A percentile compares a stretch with the other conserved stretches of the same genome.
Evolutionary conservation across 2,329 filamentous ascomycete species (phyloP).

Genomic region (Penicillium sp.): DNA sequence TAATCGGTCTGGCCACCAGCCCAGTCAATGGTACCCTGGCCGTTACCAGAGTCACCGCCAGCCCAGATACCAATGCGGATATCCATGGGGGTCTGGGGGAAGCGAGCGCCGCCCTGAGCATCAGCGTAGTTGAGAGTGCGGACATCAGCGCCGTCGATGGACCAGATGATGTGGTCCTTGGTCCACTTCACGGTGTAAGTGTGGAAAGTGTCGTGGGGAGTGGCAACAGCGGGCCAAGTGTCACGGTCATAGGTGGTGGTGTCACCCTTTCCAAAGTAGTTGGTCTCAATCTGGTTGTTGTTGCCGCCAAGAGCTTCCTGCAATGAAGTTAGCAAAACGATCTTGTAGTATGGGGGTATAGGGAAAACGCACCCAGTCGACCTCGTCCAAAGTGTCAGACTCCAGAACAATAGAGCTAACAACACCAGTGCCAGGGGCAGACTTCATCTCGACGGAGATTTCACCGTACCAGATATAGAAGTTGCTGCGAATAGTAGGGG

Average conservation of each 20-base stretch:
- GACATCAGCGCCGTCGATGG: constrained; percentile 62
- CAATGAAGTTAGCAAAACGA: constrained; percentile 57
- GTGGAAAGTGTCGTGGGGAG: constrained; percentile 55
- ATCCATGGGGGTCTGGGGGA: constrained; percentile 74
- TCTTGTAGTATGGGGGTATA: background rate
- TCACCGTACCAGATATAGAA: constrained; percentile 99
- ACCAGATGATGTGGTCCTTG: constrained; percentile 64
- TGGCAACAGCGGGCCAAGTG: constrained; percentile 67
- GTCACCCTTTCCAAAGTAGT: constrained; percentile 95
- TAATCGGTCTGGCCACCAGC: constrained; percentile 72
- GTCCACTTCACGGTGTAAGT: constrained; percentile 66
- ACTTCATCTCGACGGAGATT: constrained; percentile 81
- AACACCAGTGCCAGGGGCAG: constrained; percentile 83
- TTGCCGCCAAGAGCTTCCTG: constrained; percentile 43
- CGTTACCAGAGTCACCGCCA: constrained; percentile 56
- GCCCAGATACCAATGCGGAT: constrained; percentile 71
- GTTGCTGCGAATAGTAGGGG: constrained; percentile 80
- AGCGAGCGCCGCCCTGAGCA: constrained; percentile 60
- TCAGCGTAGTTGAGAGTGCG: constrained; percentile 64
- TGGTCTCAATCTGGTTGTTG: constrained; percentile 64
- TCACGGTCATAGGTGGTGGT: constrained; percentile 79
- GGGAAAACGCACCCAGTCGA: constrained; percentile 90
- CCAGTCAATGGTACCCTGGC: constrained; percentile 62
- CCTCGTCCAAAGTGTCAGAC: constrained; percentile 93
- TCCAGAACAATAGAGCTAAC: constrained; percentile 90